Evolutionary conservation across 2,329 filamentous ascomycete genomes (phyloP).

Genomic region (Fonsecaea nubica): DNA sequence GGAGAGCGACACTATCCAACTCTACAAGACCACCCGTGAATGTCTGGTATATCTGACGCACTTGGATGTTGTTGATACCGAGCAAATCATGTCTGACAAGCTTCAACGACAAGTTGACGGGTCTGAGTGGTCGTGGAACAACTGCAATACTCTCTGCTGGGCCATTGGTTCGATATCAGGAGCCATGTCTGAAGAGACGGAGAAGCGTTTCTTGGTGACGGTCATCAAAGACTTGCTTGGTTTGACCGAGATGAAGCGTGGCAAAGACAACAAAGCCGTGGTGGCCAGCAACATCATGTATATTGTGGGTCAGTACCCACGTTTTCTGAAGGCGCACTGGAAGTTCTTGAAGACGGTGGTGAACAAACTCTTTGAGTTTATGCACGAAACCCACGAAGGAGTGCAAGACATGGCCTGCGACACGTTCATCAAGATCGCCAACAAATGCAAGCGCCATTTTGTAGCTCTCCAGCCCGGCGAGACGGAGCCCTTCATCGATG

Average conservation of each 20-base stretch:
- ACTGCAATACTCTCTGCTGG: constrained; percentile 99
- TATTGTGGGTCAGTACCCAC: constrained; percentile 97
- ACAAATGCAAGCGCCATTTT: constrained; percentile 96
- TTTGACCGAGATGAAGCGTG: constrained; percentile 97
- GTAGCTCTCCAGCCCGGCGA: constrained; percentile 95
- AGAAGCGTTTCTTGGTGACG: constrained; percentile 97
- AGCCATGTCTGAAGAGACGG: constrained; percentile 99
- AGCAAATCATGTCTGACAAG: constrained; percentile 99
- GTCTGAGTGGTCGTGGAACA: constrained; percentile 97
- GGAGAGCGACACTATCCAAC: constrained; percentile 97
- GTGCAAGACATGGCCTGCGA: constrained; percentile 99
- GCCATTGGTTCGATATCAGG: constrained; percentile 98
- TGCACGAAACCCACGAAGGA: constrained; percentile 99
- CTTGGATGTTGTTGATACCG: constrained; percentile 94
- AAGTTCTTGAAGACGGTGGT: constrained; percentile 99
- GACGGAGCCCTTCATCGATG: constrained; percentile 94
- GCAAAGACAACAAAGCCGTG: constrained; percentile 99
- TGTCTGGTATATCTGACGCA: constrained; percentile 97
- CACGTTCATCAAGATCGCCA: constrained; percentile 99
- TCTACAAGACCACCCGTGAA: constrained; percentile 98
- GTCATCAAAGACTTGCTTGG: constrained; percentile 98
- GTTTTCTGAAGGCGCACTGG: constrained; percentile 98
- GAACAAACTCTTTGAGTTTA: constrained; percentile 99
- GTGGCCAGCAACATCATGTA: constrained; percentile 99
- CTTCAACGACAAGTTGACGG: constrained; percentile 93